These are phyloP conservation scores for Alliaria petiolata DNA, from an alignment of 345 rosid genomes.

Conservation along the genomic window DNA sequence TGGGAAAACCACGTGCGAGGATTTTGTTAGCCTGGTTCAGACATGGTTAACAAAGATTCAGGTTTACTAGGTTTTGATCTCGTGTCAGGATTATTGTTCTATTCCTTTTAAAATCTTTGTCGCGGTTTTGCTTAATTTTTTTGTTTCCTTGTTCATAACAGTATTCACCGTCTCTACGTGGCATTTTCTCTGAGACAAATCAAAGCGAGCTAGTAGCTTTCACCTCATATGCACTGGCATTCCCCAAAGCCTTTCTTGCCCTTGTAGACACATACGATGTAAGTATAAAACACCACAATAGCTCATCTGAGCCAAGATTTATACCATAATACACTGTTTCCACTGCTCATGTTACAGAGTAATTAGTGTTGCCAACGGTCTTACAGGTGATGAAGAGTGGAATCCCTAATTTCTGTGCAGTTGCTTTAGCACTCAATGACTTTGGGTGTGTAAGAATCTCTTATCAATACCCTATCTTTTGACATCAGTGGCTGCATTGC, in stretches of 20 bases:
- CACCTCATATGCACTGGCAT: constrained; percentile 91
- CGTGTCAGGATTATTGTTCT: not conserved
- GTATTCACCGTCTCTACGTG: constrained; percentile 55
- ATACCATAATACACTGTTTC: not conserved
- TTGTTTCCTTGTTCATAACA: constrained; percentile 22
- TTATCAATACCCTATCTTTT: too few relatives aligned
- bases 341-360: constrained; percentile 1
- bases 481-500: not conserved
- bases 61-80: constrained; percentile 44
- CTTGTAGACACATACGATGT: constrained; percentile 96
- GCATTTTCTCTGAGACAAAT: constrained; percentile 82
- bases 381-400: constrained; percentile 90
- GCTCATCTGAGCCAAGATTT: not conserved
- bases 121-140: not conserved
- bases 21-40: constrained; percentile 77
- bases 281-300: constrained; percentile 28
- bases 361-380: not conserved
- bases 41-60: constrained; percentile 74
- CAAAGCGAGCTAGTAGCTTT: constrained; percentile 94
- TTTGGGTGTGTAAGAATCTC: constrained; percentile 61
- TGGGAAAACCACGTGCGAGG: constrained; percentile 65
- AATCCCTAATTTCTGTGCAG: constrained; percentile 91
- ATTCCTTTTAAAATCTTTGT: not conserved
- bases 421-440: constrained; percentile 84
- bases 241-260: constrained; percentile 80